Base-by-base conservation (phyloP, 2,329 filamentous ascomycete genomes). In the Tricladium varicosporioides region DNA sequence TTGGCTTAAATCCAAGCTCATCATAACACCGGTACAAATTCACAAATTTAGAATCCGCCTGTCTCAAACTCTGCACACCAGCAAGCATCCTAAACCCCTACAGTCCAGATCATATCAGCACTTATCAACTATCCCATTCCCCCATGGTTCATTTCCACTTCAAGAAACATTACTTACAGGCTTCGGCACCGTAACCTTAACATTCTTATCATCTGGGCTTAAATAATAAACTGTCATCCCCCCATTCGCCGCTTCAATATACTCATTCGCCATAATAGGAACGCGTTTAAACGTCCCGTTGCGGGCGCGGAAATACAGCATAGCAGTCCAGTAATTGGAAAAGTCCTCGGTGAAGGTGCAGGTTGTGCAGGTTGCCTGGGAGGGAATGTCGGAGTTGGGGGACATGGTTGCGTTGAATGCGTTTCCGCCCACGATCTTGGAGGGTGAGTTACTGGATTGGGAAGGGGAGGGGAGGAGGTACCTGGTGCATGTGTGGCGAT, bases 1-100 rank as follows among this genome's bases (percentile, higher is more conserved):
- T 53, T 18, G 51, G 44, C 19, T 16, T 77, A 33, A 71, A 70
- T 14, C 69, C 69, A 13, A 42, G 33, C 2, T 32, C 27, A 40
- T 53, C 43, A n/a, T 47, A 47, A 15, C 51, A 53, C 9, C 42
- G 43, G 15, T 32, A 47, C 18, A 47, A 48, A n/a, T 53, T 47
- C 22, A 48, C 50, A 52, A 43, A 53, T 10, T 8, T 8, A 7
- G 50, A 45, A 18, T 44, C 19, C 7, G 22, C 44, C 13, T 16
- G 22, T 36, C 50, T 36, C 42, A 33, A 18, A 2, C 45, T 40
- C 11, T 11, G 11, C 36, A n/a, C 44, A 5, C 51, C 51, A 27
- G 45, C 51, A 14, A 53, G 51, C 51, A 53, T 53, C 4, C 51
- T 22, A 32, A 53, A 53, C 0, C 51, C 43, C 45, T 48, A 18